phyloP scores from a whole-genome alignment of 768 basidiomycete species.

The Mycena chlorophos region DNA sequence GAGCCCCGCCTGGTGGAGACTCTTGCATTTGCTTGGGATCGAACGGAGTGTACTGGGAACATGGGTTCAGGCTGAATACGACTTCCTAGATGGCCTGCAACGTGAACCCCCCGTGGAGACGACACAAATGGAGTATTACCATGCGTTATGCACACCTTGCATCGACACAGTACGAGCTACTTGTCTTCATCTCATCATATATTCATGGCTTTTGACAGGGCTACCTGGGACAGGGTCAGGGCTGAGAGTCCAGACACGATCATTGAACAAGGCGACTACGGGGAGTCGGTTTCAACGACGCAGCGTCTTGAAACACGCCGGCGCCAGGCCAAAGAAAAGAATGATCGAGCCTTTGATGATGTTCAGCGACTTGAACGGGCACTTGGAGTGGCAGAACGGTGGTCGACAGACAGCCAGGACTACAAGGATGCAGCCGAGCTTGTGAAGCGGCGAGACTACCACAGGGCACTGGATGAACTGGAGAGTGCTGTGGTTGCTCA shows the following conservation, averaged over 20 bases:
- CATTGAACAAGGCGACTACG: neutral
- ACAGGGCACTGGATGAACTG: neutral
- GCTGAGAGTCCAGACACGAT: neutral
- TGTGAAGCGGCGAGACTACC: neutral
- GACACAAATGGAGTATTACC: neutral
- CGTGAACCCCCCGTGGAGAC: neutral
- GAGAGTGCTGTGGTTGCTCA: neutral
- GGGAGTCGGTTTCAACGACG: neutral
- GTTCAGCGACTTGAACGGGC: too few species aligned
- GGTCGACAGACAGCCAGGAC: neutral
- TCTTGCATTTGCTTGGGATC: neutral
- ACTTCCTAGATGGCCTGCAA: neutral
- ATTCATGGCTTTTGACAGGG: neutral
- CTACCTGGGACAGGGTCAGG: neutral
- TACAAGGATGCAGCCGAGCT: neutral
- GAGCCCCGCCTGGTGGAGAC: neutral
- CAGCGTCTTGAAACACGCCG: too few species aligned
- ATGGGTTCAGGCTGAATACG: neutral
- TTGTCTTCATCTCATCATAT: neutral
- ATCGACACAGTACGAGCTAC: neutral
- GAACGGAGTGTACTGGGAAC: neutral
- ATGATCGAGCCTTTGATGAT: too few species aligned
- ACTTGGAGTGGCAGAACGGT: constrained; percentile 5
- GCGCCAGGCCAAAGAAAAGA: too few species aligned
- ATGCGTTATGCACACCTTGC: neutral